Percentiles rank a stretch among this genome's conserved stretches.
These are phyloP conservation scores for Gynandropsis gynandra DNA, from an alignment of 345 rosid species.

Conservation along the genomic window DNA sequence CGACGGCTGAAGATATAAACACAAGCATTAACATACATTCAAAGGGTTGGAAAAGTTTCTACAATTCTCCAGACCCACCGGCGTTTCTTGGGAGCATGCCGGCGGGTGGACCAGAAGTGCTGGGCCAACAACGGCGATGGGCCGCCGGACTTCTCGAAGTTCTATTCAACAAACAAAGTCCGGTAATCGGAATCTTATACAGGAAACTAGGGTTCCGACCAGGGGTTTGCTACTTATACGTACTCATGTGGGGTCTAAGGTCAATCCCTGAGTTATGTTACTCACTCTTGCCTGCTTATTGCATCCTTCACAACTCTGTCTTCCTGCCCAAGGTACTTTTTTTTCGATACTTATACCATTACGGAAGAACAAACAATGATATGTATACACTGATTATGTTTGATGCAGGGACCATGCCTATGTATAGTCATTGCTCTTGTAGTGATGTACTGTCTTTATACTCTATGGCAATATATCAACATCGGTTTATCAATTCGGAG, in stretches of 20 bases:
- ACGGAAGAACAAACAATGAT: too few species aligned
- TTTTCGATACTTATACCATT: neutral
- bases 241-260: slow-evolving; percentile 33
- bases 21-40: slow-evolving; percentile 48
- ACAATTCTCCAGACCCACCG: slow-evolving; percentile 28
- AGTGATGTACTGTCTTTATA: slow-evolving; percentile 18
- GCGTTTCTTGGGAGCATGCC: slow-evolving; percentile 62
- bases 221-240: slow-evolving; percentile 29
- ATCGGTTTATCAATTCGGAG: slow-evolving; percentile 9
- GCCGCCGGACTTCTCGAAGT: slow-evolving; percentile 51
- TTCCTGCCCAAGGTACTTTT: slow-evolving; percentile 57
- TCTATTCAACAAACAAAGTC: slow-evolving; percentile 33
- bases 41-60: slow-evolving; percentile 45
- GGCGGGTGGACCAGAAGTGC: slow-evolving; percentile 22
- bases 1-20: slow-evolving; percentile 46
- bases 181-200: slow-evolving; percentile 24
- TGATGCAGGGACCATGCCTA: slow-evolving; percentile 16
- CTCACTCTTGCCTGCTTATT: slow-evolving; percentile 48
- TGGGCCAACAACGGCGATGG: slow-evolving; percentile 65
- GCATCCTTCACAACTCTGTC: slow-evolving; percentile 41
- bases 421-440: slow-evolving; percentile 11
- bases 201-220: slow-evolving; percentile 42
- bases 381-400: neutral
- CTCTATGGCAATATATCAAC: slow-evolving; percentile 22
- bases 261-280: slow-evolving; percentile 59